Evolutionary conservation across 768 basidiomycete species (phyloP).

Genomic region (Boletus rex-veris): DNA sequence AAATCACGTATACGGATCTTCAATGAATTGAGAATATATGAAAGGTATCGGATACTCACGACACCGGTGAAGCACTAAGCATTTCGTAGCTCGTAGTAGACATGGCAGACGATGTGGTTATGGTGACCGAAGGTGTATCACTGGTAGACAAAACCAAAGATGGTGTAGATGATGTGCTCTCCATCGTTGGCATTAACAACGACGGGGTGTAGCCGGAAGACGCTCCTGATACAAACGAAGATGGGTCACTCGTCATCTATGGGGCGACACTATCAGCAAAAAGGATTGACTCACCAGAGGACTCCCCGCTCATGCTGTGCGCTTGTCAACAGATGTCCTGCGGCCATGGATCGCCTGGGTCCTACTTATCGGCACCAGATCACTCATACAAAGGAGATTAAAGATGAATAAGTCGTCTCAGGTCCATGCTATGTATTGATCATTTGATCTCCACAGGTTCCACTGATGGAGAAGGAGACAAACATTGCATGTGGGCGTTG

Average conservation of each 20-base stretch:
- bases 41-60: slow-evolving; percentile 1
- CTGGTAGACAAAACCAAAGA: not conserved
- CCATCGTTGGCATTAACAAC: not conserved
- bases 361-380: not conserved
- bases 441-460: not conserved
- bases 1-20: not conserved
- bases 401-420: not conserved
- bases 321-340: too few relatives aligned
- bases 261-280: not conserved
- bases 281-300: not conserved
- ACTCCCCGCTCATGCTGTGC: not conserved
- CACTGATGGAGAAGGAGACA: not conserved
- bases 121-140: too few relatives aligned
- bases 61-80: not conserved
- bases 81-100: not conserved
- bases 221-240: not conserved
- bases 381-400: not conserved
- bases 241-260: not conserved
- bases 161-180: not conserved
- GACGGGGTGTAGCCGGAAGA: not conserved
- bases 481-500: not conserved
- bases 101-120: not conserved
- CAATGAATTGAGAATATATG: not conserved
- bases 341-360: not conserved
- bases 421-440: too few relatives aligned